Base-by-base conservation (phyloP, 1,284 basidiomycete genomes). In the Pyrrhoderma lamaoense region DNA sequence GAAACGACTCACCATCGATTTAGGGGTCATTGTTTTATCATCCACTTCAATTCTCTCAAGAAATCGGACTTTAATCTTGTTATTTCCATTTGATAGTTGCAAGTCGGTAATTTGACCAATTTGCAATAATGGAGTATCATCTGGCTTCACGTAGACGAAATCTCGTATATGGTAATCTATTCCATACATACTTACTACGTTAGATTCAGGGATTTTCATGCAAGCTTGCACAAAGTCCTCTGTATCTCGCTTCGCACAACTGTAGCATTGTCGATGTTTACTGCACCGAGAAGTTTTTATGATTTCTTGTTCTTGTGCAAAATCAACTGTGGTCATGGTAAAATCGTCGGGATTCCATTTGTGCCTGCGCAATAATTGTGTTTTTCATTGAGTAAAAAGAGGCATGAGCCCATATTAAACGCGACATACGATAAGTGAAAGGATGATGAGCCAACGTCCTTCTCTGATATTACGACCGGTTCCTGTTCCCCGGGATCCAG, bases 101-200 rank as follows among this genome's bases (percentile, higher is more conserved):
- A 79, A 58, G 8, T 66, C 61, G n/a, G 65, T 57, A 44, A 86
- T 75, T 57, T 82, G 81, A 0, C 70, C 80, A 56, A 85, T 75
- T 3, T 65, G 60, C 45, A 80, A 69, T 2, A 77, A 60, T 0
- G 60, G 54, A 34, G 63, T 59, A 1, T 61, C 47, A 31, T 11
- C 7, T 14, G 43, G 27, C 58, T 67, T 53, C 68, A 56, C 18
- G 58, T 82, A 86, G 8, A 83, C 70, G 58, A 77, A 83, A 57
- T 85, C 82, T 52, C 70, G 46, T 16, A 65, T 44, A 60, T 86
- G 83, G 59, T 79, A 85, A 2, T 62, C 57, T 11, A 70, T 60
- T 5, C 75, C 75, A 8, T 60, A 56, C 27, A 65, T 56, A 3
- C 62, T 58, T 21, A 75, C 65, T 8, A 68, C 70, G 45, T 65